phyloP scores from a whole-genome alignment of 1,284 basidiomycete genomes.

The Trichosporon ovoides region DNA sequence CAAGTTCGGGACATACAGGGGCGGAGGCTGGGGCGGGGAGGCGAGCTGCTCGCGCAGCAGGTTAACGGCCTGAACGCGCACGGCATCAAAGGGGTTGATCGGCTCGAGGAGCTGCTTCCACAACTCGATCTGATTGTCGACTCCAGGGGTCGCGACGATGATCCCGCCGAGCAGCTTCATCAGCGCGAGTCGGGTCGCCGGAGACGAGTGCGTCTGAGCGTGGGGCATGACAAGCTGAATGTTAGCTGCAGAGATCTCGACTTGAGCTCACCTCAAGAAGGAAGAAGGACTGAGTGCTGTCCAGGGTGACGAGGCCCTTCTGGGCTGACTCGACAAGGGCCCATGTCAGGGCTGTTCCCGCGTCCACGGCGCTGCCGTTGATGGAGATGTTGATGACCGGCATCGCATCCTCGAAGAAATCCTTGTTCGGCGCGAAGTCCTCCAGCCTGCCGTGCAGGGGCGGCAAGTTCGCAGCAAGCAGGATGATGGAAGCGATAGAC shows the following conservation, averaged over 20 bases:
- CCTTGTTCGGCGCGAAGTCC: constrained; percentile 7
- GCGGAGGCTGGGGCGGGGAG: constrained; percentile 6
- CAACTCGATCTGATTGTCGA: constrained; percentile 25
- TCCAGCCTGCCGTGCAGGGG: neutral
- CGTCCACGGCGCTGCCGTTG: constrained; percentile 26
- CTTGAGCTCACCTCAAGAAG: constrained; percentile 31
- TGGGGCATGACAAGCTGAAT: constrained; percentile 31
- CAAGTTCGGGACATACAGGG: constrained; percentile 14
- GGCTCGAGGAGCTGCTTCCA: constrained; percentile 40
- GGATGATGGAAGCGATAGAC: constrained; percentile 28
- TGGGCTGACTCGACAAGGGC: constrained; percentile 13
- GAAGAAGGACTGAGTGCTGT: constrained; percentile 29
- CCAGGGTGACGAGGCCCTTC: constrained; percentile 10
- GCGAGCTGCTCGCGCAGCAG: constrained; percentile 32
- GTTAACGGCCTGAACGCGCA: constrained; percentile 31
- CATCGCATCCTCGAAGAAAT: constrained; percentile 27
- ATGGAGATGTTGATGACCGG: constrained; percentile 24
- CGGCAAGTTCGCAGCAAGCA: constrained; percentile 23
- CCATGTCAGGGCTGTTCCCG: constrained; percentile 25
- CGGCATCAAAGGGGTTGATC: constrained; percentile 35
- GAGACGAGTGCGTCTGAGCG: constrained; percentile 25
- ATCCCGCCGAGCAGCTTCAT: constrained; percentile 34
- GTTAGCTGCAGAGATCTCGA: neutral
- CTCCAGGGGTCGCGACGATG: constrained; percentile 15
- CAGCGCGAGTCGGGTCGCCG: constrained; percentile 27